Evolutionary conservation across 371 early-diverging fungal genomes (phyloP), one percentile per base, ranked within the genome.

Genomic region (Gilbertella persicaria): DNA sequence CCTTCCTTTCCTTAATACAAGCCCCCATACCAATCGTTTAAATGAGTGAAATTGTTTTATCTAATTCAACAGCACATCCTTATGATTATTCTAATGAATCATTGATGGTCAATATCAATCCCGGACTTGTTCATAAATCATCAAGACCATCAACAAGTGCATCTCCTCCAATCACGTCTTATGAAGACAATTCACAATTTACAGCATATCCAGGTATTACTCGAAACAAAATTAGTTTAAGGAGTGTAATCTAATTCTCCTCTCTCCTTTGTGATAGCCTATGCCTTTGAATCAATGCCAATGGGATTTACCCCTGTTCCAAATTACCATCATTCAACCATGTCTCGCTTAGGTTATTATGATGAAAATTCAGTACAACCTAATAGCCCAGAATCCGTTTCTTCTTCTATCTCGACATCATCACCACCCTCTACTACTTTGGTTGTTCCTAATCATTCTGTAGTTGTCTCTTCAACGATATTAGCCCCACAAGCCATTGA

Each of bases 21-120:
- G 26, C 9, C 42, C 37, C 20, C 36, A 44, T 23, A 16, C 53
- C 50, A 38, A 24, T 50, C 55, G 36, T 53, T 53, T 57, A 50
- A 37, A 73, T 73, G 73, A 73, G 67, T 48, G 73, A 73, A 55
- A 66, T 69, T 24, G 50, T 62, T 36, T 55, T 71, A 45, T 53
- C 73, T 42, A 70, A 56, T 38, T 23, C 56, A 28, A 41, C 25
- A 39, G 38, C 40, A 20, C 59, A 64, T 40, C 55, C 67, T 19
- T 69, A 66, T 49, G 67, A 73, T 17, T 69, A 66, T 28, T 41
- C 69, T 8, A 59, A 60, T 52, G 43, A 49, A 29, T 54, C 62
- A 7, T 62, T 69, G 59, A 62, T 74, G 60, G 46, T 67, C 26
- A 65, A 64, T 49, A 64, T 67, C 36, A 51, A 64, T 44, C 58